Evolutionary conservation across 306 rosid species (phyloP).

Genomic region (Clitoria ternatea): DNA sequence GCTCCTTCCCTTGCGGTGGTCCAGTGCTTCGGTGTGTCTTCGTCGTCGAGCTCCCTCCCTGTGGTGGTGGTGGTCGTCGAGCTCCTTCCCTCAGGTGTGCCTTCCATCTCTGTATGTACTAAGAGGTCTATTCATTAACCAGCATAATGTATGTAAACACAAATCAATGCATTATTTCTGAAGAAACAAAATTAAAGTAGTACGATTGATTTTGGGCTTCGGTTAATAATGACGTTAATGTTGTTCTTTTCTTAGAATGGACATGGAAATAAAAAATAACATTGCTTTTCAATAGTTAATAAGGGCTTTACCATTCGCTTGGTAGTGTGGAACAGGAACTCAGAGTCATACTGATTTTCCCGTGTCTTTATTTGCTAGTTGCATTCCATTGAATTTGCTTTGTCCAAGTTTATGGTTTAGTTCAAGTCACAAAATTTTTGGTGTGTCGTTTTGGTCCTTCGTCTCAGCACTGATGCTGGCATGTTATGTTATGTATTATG

Average conservation of each 20-base stretch:
- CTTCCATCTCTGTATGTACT: too few species aligned
- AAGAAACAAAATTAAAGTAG: too few species aligned
- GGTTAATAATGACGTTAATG: neutral
- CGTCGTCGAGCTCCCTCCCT: too few species aligned
- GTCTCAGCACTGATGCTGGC: neutral
- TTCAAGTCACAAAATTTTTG: neutral
- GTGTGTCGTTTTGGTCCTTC: neutral
- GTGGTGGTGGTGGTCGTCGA: too few species aligned
- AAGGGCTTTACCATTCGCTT: neutral
- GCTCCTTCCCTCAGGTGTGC: too few species aligned
- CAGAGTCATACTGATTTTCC: too few species aligned
- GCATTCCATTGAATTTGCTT: neutral
- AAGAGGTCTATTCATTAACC: too few species aligned
- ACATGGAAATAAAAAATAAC: neutral
- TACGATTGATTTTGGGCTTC: neutral
- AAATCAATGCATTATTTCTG: too few species aligned
- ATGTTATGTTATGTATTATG: neutral
- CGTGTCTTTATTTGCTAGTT: too few species aligned
- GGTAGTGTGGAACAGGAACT: constrained; percentile 18
- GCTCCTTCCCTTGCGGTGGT: too few species aligned
- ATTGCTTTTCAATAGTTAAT: neutral
- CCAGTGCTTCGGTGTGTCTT: too few species aligned
- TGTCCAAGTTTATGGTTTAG: neutral
- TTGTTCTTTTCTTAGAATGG: neutral
- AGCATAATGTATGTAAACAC: too few species aligned